Evolutionary conservation across 257 asterid species (phyloP), one percentile per base, ranked within the genome.

Genomic region (Fraxinus quadrangulata): DNA sequence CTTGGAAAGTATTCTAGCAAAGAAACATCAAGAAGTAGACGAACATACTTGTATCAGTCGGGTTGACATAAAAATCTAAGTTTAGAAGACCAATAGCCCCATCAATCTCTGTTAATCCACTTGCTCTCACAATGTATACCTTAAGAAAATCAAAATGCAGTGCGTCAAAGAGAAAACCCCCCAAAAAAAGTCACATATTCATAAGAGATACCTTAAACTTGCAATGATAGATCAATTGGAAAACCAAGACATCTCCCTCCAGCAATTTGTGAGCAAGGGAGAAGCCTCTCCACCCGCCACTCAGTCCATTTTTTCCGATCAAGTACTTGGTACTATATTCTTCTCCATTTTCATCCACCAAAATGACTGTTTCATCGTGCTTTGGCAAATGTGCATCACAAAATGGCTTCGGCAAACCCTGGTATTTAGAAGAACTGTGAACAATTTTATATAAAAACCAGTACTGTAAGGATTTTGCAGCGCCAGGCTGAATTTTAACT

Each of bases 211-310:
- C 97, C 96, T 85, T 88, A 73, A 92, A 81, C 81, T 85, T 88
- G 88, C 85, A 85, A 63, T 85, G 88, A 69, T 78, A 81, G 3
- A 89, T 84, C 77, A 88, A 72, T 69, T 90, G 96, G 85, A 92
- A 92, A 56, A 88, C 84, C 40, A 90, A 65, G 68, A 80, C 91
- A 75, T 92, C 97, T 70, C 92, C 94, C 79, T 84, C 92, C 1
- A 84, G 81, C 86, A 92, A 88, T 31, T 75, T 83, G 84, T 92
- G 97, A 14, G 86, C 86, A 16, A 85, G 69, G 74, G 94, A 85
- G 78, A 92, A 92, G 34, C 87, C 89, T 82, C 92, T 87, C 96
- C 97, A 92, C 49, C 97, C 97, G 42, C 83, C 88, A 67, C 91
- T 84, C 9, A 92, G 77, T 82, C 94, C 87, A 61, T 79, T 84